Percentiles rank a stretch among this genome's conserved stretches.
Evolutionary conservation across 148 eudicot genomes (phyloP).

Genomic region (Rhododendron mucronatum): DNA sequence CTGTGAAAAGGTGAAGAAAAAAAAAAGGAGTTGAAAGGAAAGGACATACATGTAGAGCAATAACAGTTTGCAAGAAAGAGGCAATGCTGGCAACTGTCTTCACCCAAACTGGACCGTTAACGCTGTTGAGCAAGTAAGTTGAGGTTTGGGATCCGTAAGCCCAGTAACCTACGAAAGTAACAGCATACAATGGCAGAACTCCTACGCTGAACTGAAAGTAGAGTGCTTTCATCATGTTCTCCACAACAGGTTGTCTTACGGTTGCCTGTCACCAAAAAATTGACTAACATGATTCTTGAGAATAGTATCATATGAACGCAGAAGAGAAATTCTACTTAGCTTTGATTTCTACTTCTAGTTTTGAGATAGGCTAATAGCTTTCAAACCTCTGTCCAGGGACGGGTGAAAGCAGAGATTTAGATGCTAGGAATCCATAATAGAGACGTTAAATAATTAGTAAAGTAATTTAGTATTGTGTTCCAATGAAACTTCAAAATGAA

Average conservation of each 20-base stretch:
- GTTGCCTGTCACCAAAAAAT: constrained; percentile 61
- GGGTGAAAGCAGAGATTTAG: background rate
- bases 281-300: background rate
- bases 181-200: constrained; percentile 69
- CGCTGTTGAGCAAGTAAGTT: constrained; percentile 58
- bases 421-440: background rate
- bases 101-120: constrained; percentile 75
- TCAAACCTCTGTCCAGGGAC: background rate
- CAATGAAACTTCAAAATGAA: background rate
- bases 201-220: constrained; percentile 87
- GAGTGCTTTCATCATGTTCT: constrained; percentile 93
- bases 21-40: background rate
- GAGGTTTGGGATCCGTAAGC: constrained; percentile 73
- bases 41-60: constrained; percentile 69
- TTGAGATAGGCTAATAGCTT: background rate
- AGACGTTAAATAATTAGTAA: background rate
- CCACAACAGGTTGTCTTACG: constrained; percentile 76
- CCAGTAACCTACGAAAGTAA: constrained; percentile 87
- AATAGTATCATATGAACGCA: background rate
- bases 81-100: constrained; percentile 62
- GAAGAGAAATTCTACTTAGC: background rate
- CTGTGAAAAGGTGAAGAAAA: background rate
- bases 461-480: background rate
- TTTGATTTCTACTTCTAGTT: background rate
- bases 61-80: constrained; percentile 73